Percentiles rank a stretch among this genome's conserved stretches.
These are phyloP conservation scores for Dujonia santamariae DNA, from an alignment of 1,139 yeast genomes.

Conservation along the genomic window DNA sequence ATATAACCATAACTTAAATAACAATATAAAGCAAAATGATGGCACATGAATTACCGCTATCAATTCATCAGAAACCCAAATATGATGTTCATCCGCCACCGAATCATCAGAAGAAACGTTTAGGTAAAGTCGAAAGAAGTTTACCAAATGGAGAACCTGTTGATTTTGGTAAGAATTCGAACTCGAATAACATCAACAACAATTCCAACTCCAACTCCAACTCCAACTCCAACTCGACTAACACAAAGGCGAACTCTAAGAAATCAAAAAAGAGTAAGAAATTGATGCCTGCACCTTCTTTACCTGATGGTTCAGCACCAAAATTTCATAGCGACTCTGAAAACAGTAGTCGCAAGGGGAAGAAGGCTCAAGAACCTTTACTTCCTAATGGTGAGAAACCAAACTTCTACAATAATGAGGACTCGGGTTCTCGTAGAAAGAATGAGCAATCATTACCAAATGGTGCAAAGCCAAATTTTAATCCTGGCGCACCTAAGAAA, in stretches of 20 bases:
- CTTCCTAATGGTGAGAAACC: slow-evolving; percentile 36
- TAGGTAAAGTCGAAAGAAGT: slow-evolving; percentile 18
- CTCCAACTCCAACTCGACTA: slow-evolving; percentile 10
- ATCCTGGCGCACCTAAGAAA: slow-evolving; percentile 6
- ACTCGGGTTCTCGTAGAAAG: slow-evolving; percentile 9
- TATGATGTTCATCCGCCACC: slow-evolving; percentile 5
- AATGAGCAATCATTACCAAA: slow-evolving; percentile 14
- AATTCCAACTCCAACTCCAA: slow-evolving; percentile 12
- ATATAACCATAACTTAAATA: slow-evolving; percentile 4
- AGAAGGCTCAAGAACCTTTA: slow-evolving; percentile 12
- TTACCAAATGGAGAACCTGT: slow-evolving; percentile 45
- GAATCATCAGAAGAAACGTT: slow-evolving; percentile 8
- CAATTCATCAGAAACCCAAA: slow-evolving; percentile 18
- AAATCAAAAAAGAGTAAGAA: slow-evolving; percentile 7
- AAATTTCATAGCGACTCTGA: slow-evolving; percentile 12
- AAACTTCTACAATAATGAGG: slow-evolving; percentile 18
- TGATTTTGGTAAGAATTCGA: slow-evolving; percentile 28
- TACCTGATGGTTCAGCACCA: slow-evolving; percentile 16
- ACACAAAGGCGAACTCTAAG: slow-evolving; percentile 16
- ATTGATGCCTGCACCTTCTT: slow-evolving; percentile 6
- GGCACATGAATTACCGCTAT: slow-evolving; percentile 38
- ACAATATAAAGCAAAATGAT: slow-evolving; percentile 23
- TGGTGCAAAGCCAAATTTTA: slow-evolving; percentile 21
- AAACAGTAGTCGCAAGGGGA: slow-evolving; percentile 8
- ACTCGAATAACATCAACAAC: slow-evolving; percentile 13